Base-by-base conservation (phyloP, 1,284 basidiomycete genomes). In the Wallemia mellicola region DNA sequence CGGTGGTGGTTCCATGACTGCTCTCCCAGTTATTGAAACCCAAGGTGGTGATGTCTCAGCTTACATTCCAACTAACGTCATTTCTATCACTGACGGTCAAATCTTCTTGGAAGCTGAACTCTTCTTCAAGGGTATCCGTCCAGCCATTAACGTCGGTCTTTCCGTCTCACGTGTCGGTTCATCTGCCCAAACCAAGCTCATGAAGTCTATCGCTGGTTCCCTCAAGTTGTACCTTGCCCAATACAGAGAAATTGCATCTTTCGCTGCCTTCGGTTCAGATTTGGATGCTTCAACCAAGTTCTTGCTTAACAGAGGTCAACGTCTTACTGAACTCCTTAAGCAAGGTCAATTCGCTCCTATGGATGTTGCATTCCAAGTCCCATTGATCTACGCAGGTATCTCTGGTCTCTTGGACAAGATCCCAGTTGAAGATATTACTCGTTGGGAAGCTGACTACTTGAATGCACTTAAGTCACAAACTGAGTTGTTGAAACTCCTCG, bases 41-140 rank as follows among this genome's bases (percentile, higher is more conserved):
- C 92, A 98, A 77, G 92, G 92, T 82, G 92, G 92, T 83, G 92
- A 98, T 80, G 92, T 98, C 71, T 98, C 89, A 60, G 89, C 88
- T 59, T 94, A 95, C 76, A 94, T 94, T 68, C 71, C 70, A 63
- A 76, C 75, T 70, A 76, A 77, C 71, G 87, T 94, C 72, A 95
- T 95, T 71, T 94, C 89, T 68, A 95, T 95, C 72, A 95, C 89
- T 63, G 88, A 95, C 70, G 89, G 89, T 69, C 88, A 94, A 75
- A 92, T 95, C 76, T 95, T 95, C 84, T 83, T 94, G 82, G 89
- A 95, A 74, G 88, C 89, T 68, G 89, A 95, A 73, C 82, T 92
- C 70, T 92, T 94, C 86, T 94, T 94, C 88, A 88, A 91, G 78
- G 89, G 91, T 83, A 83, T 95, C 68, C 86, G 89, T 72, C 91